A percentile compares a stretch with the other conserved stretches of the same genome.
phyloP scores from a whole-genome alignment of 2,329 filamentous ascomycete species.

The Fusarium tupiense region DNA sequence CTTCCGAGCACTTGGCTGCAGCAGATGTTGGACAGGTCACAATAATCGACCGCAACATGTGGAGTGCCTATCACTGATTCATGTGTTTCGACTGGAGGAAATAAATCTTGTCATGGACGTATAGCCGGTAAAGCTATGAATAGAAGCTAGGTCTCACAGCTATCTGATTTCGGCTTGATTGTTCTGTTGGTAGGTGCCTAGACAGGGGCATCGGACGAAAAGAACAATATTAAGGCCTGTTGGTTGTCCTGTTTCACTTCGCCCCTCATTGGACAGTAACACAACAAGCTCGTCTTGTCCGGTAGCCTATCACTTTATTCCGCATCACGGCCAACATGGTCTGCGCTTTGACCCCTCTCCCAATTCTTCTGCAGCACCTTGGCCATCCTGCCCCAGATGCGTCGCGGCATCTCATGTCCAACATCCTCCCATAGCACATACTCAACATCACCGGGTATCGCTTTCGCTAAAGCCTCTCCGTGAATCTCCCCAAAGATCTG shows the following conservation, averaged over 20 bases:
- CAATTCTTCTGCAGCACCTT: slow-evolving; percentile 7
- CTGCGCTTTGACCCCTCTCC: not conserved
- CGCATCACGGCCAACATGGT: not conserved
- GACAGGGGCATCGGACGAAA: not conserved
- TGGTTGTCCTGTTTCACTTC: not conserved
- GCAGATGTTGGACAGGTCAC: not conserved
- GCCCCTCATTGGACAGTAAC: not conserved
- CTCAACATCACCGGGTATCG: slow-evolving; percentile 26
- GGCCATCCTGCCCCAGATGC: slow-evolving; percentile 17
- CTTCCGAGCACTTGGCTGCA: too few relatives aligned
- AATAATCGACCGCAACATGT: not conserved
- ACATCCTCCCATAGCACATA: slow-evolving; percentile 39
- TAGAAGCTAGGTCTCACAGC: not conserved
- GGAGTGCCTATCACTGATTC: not conserved
- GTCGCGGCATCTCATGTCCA: slow-evolving; percentile 33
- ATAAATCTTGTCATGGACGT: not conserved
- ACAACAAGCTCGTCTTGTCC: not conserved
- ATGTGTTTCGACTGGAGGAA: not conserved
- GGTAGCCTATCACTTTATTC: not conserved
- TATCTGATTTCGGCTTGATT: not conserved
- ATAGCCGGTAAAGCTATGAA: not conserved
- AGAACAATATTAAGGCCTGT: not conserved
- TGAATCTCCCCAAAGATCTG: slow-evolving; percentile 43
- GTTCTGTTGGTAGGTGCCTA: not conserved
- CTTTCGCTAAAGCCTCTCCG: slow-evolving; percentile 39